These are phyloP conservation scores for Geotrichum ghanense DNA, from an alignment of 805 yeast genomes.

Conservation along the genomic window DNA sequence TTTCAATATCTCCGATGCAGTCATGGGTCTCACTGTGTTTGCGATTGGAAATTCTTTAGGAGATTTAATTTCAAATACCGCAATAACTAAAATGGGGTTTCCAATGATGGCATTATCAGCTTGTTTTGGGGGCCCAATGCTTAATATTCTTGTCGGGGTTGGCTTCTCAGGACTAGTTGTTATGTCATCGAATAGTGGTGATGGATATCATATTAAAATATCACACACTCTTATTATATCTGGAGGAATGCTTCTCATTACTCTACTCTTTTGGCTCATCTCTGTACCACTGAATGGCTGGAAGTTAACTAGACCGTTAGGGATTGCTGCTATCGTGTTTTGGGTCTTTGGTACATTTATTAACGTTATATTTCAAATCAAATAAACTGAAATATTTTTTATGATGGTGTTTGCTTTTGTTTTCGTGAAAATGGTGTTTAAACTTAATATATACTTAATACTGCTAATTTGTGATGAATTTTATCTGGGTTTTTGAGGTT, in stretches of 20 bases:
- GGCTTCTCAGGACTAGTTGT: constrained; percentile 61
- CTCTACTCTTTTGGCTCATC: constrained; percentile 28
- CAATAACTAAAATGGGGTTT: constrained; percentile 70
- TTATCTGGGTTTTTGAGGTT: no score
- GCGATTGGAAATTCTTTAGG: constrained; percentile 92
- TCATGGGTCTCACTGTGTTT: constrained; percentile 77
- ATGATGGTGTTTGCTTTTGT: constrained; percentile 1
- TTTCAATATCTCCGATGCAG: constrained; percentile 57
- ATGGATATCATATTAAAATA: constrained; percentile 23
- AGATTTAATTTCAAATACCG: constrained; percentile 72
- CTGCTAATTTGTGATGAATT: no score
- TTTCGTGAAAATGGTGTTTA: neutral
- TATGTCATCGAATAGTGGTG: constrained; percentile 14
- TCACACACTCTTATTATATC: constrained; percentile 32
- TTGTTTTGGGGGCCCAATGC: constrained; percentile 85
- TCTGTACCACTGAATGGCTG: constrained; percentile 33
- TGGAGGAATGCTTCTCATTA: constrained; percentile 30
- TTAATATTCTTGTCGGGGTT: constrained; percentile 67
- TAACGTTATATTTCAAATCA: constrained; percentile 16
- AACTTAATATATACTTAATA: no score
- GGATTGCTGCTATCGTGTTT: constrained; percentile 28
- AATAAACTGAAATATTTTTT: neutral
- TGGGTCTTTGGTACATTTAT: constrained; percentile 33
- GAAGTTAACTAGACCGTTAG: constrained; percentile 31
- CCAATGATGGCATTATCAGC: constrained; percentile 92